Percentiles rank a stretch among this genome's conserved stretches.
Evolutionary conservation across 108 stramenopile species (phyloP).

Genomic region (Skeletonema menzelii): DNA sequence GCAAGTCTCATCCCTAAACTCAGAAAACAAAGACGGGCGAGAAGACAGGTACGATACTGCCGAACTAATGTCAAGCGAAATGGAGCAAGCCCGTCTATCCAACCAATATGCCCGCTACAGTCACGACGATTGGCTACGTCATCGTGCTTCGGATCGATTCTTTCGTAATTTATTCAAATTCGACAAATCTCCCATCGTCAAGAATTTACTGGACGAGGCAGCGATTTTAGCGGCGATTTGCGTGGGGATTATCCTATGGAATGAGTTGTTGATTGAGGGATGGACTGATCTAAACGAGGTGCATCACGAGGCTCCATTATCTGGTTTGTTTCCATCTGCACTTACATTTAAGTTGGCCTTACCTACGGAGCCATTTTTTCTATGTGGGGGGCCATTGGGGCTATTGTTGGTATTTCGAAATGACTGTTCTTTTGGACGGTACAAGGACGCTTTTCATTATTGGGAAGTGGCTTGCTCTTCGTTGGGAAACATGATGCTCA

Average conservation of each 20-base stretch:
- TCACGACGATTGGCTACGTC: slow-evolving; percentile 7
- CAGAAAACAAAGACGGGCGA: not conserved
- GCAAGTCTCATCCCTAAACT: not conserved
- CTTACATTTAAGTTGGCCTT: not conserved
- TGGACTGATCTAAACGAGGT: slow-evolving; percentile 2
- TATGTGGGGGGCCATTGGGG: slow-evolving; percentile 14
- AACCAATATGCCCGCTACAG: slow-evolving; percentile 12
- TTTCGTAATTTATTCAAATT: not conserved
- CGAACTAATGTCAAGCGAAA: slow-evolving; percentile 14
- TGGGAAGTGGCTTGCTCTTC: not conserved
- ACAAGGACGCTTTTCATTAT: not conserved
- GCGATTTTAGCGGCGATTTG: not conserved
- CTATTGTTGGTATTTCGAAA: slow-evolving; percentile 9
- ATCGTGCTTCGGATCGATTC: slow-evolving; percentile 3
- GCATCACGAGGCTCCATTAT: not conserved
- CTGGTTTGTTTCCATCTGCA: not conserved
- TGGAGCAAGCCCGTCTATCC: slow-evolving; percentile 7
- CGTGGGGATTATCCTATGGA: not conserved
- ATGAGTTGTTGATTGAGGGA: slow-evolving; percentile 7
- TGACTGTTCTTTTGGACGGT: not conserved
- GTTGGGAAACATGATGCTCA: not conserved
- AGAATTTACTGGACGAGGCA: not conserved
- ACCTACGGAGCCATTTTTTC: slow-evolving; percentile 15
- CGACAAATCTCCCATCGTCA: not conserved
- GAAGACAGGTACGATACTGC: slow-evolving; percentile 3